Conservation (phyloP, 2,329 filamentous ascomycete genomes). For the Aspergillus nomiae region DNA sequence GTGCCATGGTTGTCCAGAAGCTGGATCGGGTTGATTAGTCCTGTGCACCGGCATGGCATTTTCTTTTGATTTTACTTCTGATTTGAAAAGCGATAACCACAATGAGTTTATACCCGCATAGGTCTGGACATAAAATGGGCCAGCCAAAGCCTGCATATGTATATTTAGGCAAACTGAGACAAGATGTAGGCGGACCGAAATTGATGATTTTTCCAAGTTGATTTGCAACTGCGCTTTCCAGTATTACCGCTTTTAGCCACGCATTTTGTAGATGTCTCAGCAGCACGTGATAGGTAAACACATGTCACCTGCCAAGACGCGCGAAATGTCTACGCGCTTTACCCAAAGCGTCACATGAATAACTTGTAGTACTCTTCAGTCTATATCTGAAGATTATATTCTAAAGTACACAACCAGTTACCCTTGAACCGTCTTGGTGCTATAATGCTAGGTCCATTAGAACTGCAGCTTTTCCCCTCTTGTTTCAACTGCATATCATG, state of each 20-base stretch:
- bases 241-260: background rate
- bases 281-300: background rate
- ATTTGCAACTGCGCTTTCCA: background rate
- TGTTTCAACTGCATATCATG: conserved; percentile 58
- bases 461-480: conserved; percentile 52
- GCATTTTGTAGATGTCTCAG: background rate
- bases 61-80: background rate
- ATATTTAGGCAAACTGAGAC: background rate
- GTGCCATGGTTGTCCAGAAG: conserved; percentile 86
- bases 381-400: background rate
- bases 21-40: conserved; percentile 57
- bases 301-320: background rate
- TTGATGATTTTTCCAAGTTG: background rate
- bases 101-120: background rate
- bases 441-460: conserved; percentile 30
- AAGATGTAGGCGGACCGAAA: background rate
- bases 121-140: background rate
- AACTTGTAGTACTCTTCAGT: background rate
- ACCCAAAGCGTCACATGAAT: background rate
- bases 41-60: background rate
- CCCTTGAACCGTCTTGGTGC: background rate
- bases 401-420: background rate
- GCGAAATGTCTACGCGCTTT: background rate
- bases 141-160: background rate
- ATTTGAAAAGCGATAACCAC: conserved; percentile 1